A percentile compares a stretch with the other conserved stretches of the same genome.
Evolutionary conservation across 371 early-diverging fungal species (phyloP).

Genomic region (Parasitella parasitica): DNA sequence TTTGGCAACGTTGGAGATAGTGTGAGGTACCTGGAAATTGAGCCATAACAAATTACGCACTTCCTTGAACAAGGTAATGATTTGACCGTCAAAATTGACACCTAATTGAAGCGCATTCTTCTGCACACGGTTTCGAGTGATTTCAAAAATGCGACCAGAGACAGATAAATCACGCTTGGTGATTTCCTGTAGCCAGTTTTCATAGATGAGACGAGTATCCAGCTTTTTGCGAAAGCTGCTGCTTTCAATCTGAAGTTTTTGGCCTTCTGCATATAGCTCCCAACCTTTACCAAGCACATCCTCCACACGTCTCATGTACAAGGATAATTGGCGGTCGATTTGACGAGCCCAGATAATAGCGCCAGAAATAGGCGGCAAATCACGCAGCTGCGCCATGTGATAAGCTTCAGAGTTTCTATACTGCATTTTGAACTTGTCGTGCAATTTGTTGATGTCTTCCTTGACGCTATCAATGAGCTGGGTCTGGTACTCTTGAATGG

Average conservation of each 20-base stretch:
- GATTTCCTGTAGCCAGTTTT: constrained; percentile 91
- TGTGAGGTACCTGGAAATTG: constrained; percentile 90
- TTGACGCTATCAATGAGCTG: constrained; percentile 97
- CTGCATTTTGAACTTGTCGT: constrained; percentile 94
- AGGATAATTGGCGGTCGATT: constrained; percentile 94
- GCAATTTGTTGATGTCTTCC: constrained; percentile 92
- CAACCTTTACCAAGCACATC: constrained; percentile 97
- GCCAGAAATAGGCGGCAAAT: constrained; percentile 92
- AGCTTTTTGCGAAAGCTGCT: constrained; percentile 90
- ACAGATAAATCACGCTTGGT: constrained; percentile 83
- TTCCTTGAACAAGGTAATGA: constrained; percentile 97
- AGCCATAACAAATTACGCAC: constrained; percentile 93
- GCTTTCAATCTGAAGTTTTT: constrained; percentile 89
- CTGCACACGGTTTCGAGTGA: constrained; percentile 83
- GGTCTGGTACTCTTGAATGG: constrained; percentile 98
- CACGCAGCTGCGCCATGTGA: constrained; percentile 89
- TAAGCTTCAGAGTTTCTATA: constrained; percentile 89
- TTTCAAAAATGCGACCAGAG: constrained; percentile 90
- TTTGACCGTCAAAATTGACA: constrained; percentile 93
- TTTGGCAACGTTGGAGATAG: constrained; percentile 90
- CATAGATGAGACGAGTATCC: constrained; percentile 87
- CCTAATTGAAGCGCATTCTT: constrained; percentile 77
- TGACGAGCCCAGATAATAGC: constrained; percentile 98
- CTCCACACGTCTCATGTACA: constrained; percentile 97
- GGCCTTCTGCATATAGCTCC: constrained; percentile 96